phyloP scores from a whole-genome alignment of 2,329 filamentous ascomycete genomes.

The Colletotrichum magnum region DNA sequence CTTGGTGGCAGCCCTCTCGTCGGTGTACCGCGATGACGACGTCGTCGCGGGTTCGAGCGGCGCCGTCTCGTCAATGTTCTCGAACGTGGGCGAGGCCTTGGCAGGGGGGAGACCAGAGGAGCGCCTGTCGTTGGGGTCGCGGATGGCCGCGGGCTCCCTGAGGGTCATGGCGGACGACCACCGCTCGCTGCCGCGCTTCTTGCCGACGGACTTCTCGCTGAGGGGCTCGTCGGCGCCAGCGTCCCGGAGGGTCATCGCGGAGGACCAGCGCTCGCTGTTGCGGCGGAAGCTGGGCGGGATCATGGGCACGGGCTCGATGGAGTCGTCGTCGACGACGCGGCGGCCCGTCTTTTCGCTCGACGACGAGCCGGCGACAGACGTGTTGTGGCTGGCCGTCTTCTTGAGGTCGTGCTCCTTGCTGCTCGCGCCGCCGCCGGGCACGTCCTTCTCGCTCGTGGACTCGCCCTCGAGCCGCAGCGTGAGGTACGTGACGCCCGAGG shows the following conservation, averaged over 20 bases:
- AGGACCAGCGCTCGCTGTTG: conserved; percentile 38
- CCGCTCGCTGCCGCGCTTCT: conserved; percentile 36
- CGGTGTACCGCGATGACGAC: conserved; percentile 28
- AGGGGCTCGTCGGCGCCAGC: conserved; percentile 23
- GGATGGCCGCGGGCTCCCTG: conserved; percentile 22
- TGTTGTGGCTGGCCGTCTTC: conserved; percentile 34
- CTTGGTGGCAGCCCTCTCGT: conserved; percentile 25
- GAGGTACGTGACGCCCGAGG: conserved; percentile 37
- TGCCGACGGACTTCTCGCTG: conserved; percentile 30
- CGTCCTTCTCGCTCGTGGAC: conserved; percentile 36
- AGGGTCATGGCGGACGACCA: conserved; percentile 36
- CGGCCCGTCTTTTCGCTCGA: conserved; percentile 37
- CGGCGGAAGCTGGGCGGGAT: conserved; percentile 36
- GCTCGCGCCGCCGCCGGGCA: conserved; percentile 13
- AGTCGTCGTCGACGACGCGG: conserved; percentile 23
- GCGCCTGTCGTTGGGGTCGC: conserved; percentile 30
- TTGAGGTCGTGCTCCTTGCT: conserved; percentile 35
- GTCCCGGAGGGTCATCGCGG: conserved; percentile 35
- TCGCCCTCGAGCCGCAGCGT: conserved; percentile 37
- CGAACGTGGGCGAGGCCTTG: conserved; percentile 32
- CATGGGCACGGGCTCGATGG: conserved; percentile 35
- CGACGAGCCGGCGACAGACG: conserved; percentile 33
- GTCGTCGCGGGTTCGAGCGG: conserved; percentile 23
- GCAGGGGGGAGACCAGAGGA: conserved; percentile 19
- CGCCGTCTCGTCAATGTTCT: conserved; percentile 29